Conservation (phyloP, 2,329 filamentous ascomycete species). For the Phyllosticta citrichinensis region DNA sequence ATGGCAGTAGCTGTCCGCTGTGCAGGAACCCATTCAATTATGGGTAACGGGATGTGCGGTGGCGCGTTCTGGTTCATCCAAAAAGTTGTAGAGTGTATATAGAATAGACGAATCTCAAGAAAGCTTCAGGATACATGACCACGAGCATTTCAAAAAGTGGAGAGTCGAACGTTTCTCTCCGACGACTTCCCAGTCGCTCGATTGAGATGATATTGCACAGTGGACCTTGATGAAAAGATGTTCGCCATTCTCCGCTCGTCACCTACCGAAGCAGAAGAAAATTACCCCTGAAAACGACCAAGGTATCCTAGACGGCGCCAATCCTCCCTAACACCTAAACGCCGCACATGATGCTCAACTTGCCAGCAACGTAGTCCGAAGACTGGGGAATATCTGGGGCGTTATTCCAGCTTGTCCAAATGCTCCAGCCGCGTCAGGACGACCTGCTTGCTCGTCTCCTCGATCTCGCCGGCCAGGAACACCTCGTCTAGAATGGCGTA, state of each 20-base stretch:
- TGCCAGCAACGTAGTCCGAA: neutral
- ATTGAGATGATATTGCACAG: too few species aligned
- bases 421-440: slow-evolving; percentile 90
- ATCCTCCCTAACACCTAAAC: neutral
- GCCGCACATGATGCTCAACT: neutral
- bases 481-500: slow-evolving; percentile 98
- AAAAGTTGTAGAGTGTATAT: too few species aligned
- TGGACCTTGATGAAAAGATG: neutral
- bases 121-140: too few species aligned
- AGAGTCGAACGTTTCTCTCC: too few species aligned
- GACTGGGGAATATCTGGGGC: neutral
- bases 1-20: slow-evolving; percentile 81
- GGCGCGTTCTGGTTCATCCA: neutral
- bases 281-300: neutral
- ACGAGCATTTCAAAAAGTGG: too few species aligned
- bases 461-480: slow-evolving; percentile 93
- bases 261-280: neutral
- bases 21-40: slow-evolving; percentile 80
- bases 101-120: too few species aligned
- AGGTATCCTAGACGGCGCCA: neutral
- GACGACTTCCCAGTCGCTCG: too few species aligned
- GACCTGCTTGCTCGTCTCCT: slow-evolving; percentile 98
- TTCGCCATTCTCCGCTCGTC: neutral
- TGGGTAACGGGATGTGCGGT: slow-evolving; percentile 23
- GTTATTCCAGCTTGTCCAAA: slow-evolving; percentile 83